These are phyloP conservation scores for Lupinus albus DNA, from an alignment of 306 rosid genomes.

Conservation along the genomic window DNA sequence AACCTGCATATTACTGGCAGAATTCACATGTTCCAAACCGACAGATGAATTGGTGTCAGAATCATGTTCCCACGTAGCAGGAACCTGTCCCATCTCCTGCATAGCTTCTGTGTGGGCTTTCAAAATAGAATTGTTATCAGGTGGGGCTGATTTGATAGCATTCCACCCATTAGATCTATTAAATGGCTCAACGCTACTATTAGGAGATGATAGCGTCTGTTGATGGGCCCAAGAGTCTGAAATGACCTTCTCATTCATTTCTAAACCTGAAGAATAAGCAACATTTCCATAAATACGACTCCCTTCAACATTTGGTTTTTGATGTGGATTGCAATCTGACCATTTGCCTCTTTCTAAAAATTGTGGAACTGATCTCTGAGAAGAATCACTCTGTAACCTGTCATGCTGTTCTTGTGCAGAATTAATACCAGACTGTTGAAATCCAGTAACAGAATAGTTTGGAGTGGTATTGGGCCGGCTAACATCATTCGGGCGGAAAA, in stretches of 20 bases:
- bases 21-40: conserved; percentile 56
- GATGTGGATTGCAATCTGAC: conserved; percentile 65
- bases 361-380: conserved; percentile 61
- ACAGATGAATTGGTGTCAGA: conserved; percentile 54
- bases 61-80: conserved; percentile 57
- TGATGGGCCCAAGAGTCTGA: conserved; percentile 71
- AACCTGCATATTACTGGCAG: conserved; percentile 56
- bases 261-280: conserved; percentile 55
- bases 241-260: conserved; percentile 55
- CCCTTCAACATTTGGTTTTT: conserved; percentile 60
- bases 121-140: conserved; percentile 55
- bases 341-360: conserved; percentile 67
- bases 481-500: conserved; percentile 53
- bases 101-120: conserved; percentile 53
- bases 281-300: conserved; percentile 55
- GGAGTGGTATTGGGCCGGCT: conserved; percentile 48
- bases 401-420: conserved; percentile 57
- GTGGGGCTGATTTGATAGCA: conserved; percentile 54
- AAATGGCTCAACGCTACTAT: conserved; percentile 53
- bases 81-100: conserved; percentile 57
- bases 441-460: conserved; percentile 58
- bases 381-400: conserved; percentile 54
- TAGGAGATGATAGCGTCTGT: conserved; percentile 53
- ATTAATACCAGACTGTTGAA: conserved; percentile 61
- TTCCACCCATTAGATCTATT: conserved; percentile 83